Evolutionary conservation across 257 asterid genomes (phyloP).

Genomic region (Hygrophila difformis): DNA sequence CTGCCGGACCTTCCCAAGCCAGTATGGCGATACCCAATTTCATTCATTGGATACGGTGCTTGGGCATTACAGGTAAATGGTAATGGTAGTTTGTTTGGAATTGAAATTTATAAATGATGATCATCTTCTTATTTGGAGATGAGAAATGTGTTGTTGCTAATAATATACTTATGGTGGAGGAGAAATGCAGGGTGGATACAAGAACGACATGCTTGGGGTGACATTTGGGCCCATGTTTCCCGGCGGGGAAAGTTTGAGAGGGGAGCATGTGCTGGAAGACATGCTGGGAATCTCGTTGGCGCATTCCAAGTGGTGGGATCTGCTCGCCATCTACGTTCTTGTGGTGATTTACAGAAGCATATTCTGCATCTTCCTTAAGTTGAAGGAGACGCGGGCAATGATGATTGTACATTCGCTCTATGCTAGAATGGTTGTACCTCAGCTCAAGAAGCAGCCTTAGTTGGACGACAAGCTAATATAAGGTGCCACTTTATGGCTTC

Average conservation of each 20-base stretch:
- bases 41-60: constrained; percentile 77
- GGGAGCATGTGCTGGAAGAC: constrained; percentile 36
- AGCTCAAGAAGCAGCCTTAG: constrained; percentile 21
- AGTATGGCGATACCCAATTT: constrained; percentile 83
- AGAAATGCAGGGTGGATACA: constrained; percentile 25
- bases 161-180: no score
- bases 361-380: constrained; percentile 56
- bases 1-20: constrained; percentile 81
- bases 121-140: background rate
- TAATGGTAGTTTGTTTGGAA: no score
- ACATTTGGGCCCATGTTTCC: constrained; percentile 52
- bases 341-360: constrained; percentile 38
- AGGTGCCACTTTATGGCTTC: no score
- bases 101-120: no score
- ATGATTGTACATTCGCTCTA: constrained; percentile 41
- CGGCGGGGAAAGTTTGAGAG: constrained; percentile 44
- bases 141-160: background rate
- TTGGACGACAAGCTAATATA: no score
- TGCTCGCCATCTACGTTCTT: constrained; percentile 39
- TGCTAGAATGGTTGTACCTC: constrained; percentile 28
- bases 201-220: constrained; percentile 58
- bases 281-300: constrained; percentile 41
- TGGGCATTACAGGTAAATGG: constrained; percentile 97
- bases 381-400: constrained; percentile 29
- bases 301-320: constrained; percentile 82